These are phyloP conservation scores for Amanita fuliginea DNA, from an alignment of 768 basidiomycete genomes.

Conservation along the genomic window DNA sequence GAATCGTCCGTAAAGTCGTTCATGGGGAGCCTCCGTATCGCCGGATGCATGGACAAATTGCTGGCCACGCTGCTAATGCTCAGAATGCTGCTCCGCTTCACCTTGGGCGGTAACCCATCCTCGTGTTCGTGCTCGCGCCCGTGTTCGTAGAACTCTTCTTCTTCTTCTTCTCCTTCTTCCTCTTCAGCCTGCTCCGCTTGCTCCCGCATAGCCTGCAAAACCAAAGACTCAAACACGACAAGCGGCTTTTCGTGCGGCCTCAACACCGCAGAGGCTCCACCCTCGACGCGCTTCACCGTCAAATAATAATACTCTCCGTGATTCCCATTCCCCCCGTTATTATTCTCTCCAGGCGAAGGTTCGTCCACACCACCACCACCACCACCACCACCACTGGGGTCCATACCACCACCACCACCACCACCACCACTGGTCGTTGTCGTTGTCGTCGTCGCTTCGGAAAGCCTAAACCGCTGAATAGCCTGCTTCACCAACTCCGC, in stretches of 20 bases:
- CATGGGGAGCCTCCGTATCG: slow-evolving; percentile 90
- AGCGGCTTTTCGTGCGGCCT: slow-evolving; percentile 71
- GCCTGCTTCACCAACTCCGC: slow-evolving; percentile 84
- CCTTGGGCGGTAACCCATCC: slow-evolving; percentile 39
- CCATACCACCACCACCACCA: too few species aligned
- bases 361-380: too few species aligned
- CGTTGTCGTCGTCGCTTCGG: slow-evolving; percentile 21
- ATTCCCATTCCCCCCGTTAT: too few species aligned
- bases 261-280: slow-evolving; percentile 69
- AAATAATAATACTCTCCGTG: slow-evolving; percentile 66
- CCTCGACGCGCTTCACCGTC: slow-evolving; percentile 89
- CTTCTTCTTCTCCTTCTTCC: too few species aligned
- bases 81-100: slow-evolving; percentile 88
- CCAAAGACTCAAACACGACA: slow-evolving; percentile 79
- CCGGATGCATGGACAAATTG: slow-evolving; percentile 89
- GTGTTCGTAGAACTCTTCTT: too few species aligned
- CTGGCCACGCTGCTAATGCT: slow-evolving; percentile 91
- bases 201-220: slow-evolving; percentile 44
- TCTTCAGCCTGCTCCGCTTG: too few species aligned
- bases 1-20: slow-evolving; percentile 98
- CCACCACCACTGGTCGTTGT: neutral
- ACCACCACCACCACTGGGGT: neutral
- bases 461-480: slow-evolving; percentile 85
- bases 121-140: neutral
- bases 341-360: too few species aligned